phyloP scores from a whole-genome alignment of 2,329 filamentous ascomycete species.

The Beauveria sp. region DNA sequence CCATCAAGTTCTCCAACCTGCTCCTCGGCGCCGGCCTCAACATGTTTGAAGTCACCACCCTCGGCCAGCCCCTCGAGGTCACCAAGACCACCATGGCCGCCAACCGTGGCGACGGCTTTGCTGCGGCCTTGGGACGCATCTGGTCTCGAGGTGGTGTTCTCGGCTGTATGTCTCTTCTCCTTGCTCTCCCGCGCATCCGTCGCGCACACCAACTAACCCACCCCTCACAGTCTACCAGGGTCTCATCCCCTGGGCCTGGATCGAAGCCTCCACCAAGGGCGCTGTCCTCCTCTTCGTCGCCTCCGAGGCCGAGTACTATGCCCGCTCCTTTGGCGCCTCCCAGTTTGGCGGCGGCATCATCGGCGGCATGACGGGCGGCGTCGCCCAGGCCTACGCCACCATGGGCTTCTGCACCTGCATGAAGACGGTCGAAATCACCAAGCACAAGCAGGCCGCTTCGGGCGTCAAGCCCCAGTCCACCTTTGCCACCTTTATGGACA shows the following conservation, averaged over 20 bases:
- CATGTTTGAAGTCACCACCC: conserved; percentile 76
- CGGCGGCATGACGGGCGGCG: conserved; percentile 87
- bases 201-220: conserved; percentile 18
- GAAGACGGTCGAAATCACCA: conserved; percentile 99
- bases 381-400: conserved; percentile 96
- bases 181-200: neutral
- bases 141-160: conserved; percentile 90
- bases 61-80: conserved; percentile 84
- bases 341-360: conserved; percentile 84
- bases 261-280: conserved; percentile 98
- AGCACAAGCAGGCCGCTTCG: conserved; percentile 81
- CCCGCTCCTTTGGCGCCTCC: conserved; percentile 70
- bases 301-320: conserved; percentile 95
- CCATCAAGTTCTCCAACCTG: conserved; percentile 99
- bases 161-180: conserved; percentile 64
- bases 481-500: conserved; percentile 92
- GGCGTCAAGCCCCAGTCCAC: conserved; percentile 85
- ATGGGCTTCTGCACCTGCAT: conserved; percentile 99
- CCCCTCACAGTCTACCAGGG: conserved; percentile 81
- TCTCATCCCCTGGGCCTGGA: conserved; percentile 99
- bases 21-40: conserved; percentile 89
- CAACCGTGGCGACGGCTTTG: conserved; percentile 84
- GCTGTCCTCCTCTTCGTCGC: conserved; percentile 98
- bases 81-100: conserved; percentile 99
- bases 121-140: conserved; percentile 71